Percentiles rank a stretch among this genome's conserved stretches.
phyloP scores from a whole-genome alignment of 306 rosid genomes.

The Psophocarpus tetragonolobus region DNA sequence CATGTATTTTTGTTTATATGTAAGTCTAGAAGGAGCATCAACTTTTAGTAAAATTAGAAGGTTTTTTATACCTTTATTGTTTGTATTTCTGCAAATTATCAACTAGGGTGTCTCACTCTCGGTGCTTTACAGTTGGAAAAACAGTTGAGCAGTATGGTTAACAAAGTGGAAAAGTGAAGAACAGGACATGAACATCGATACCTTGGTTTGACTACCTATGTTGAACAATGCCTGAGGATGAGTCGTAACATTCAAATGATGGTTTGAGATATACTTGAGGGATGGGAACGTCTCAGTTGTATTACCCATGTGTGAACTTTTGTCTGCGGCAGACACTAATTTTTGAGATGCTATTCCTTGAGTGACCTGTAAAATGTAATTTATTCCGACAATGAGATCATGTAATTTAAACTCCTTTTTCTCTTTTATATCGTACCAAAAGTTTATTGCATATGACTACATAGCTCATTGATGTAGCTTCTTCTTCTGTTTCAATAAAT shows the following conservation, averaged over 20 bases:
- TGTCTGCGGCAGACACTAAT: conserved; percentile 38
- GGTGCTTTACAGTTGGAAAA: conserved; percentile 53
- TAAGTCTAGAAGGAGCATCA: too few relatives aligned
- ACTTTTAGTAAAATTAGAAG: too few relatives aligned
- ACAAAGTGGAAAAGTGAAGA: conserved; percentile 46
- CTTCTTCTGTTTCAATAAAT: background rate
- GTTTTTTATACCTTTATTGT: background rate
- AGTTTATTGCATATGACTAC: conserved; percentile 28
- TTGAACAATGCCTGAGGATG: conserved; percentile 12
- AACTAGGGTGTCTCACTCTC: conserved; percentile 2
- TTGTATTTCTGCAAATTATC: conserved; percentile 7
- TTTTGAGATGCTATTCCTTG: conserved; percentile 47
- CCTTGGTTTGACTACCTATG: conserved; percentile 30
- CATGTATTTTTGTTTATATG: too few relatives aligned
- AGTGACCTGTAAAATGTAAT: conserved; percentile 38
- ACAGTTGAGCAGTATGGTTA: conserved; percentile 40
- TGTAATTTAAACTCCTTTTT: conserved; percentile 35
- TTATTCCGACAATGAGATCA: conserved; percentile 25
- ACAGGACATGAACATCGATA: conserved; percentile 2
- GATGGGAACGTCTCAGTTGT: conserved; percentile 40
- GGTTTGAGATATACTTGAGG: conserved; percentile 30
- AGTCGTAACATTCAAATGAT: conserved; percentile 15
- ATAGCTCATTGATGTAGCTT: conserved; percentile 13
- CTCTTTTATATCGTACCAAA: background rate
- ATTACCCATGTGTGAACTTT: conserved; percentile 36